Percentiles rank a stretch among this genome's conserved stretches.
phyloP scores from a whole-genome alignment of 495 filamentous ascomycete genomes.

The Talaromyces trachyspermus region DNA sequence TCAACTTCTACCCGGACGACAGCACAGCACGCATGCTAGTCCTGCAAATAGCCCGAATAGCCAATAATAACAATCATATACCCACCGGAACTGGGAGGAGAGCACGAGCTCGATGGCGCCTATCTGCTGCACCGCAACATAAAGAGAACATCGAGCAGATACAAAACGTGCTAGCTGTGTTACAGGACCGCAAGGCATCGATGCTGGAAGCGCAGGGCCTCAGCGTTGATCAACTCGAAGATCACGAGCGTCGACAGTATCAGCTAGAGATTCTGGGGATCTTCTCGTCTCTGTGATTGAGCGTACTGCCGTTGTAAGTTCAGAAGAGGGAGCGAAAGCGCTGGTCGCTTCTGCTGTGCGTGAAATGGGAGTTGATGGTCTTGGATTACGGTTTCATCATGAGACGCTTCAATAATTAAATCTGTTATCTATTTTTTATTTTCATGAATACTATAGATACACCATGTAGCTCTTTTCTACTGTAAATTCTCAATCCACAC shows the following conservation, averaged over 20 bases:
- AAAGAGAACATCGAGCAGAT: conserved; percentile 40
- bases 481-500: no score
- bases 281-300: conserved; percentile 45
- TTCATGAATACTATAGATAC: conserved; percentile 8
- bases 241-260: conserved; percentile 36
- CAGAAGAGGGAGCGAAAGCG: conserved; percentile 25
- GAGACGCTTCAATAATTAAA: not conserved
- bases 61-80: conserved; percentile 17
- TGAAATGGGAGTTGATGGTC: conserved; percentile 46
- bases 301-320: conserved; percentile 25
- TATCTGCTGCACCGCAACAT: conserved; percentile 34
- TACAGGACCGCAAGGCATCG: conserved; percentile 29
- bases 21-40: conserved; percentile 44
- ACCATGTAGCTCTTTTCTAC: no score
- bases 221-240: conserved; percentile 30
- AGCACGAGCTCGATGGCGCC: conserved; percentile 32
- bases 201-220: conserved; percentile 29
- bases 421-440: not conserved
- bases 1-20: conserved; percentile 46
- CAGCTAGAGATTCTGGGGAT: conserved; percentile 43
- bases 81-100: not conserved
- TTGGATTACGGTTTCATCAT: conserved; percentile 17
- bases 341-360: conserved; percentile 38
- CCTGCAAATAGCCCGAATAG: conserved; percentile 42
- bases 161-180: conserved; percentile 26